Evolutionary conservation across 805 yeast genomes (phyloP).

Genomic region (Komagataella mondaviorum): DNA sequence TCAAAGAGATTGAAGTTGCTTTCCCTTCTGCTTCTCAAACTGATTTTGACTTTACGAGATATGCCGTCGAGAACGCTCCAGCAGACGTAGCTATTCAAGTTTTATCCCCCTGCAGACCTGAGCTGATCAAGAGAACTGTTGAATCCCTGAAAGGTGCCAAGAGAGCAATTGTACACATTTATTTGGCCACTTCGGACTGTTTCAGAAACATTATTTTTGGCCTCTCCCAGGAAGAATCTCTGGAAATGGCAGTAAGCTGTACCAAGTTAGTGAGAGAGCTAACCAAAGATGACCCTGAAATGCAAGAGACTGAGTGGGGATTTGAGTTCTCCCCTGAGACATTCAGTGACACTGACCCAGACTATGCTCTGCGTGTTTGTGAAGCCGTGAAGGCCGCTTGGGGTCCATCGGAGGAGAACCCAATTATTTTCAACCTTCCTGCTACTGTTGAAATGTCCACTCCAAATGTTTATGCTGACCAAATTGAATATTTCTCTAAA

Average conservation of each 20-base stretch:
- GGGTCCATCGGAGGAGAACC: slow-evolving; percentile 66
- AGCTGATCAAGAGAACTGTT: slow-evolving; percentile 57
- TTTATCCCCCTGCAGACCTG: slow-evolving; percentile 66
- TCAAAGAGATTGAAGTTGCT: slow-evolving; percentile 71
- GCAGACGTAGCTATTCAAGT: slow-evolving; percentile 65
- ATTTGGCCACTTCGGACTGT: slow-evolving; percentile 63
- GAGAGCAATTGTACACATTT: slow-evolving; percentile 58
- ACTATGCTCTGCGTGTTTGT: slow-evolving; percentile 63
- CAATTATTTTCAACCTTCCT: slow-evolving; percentile 67
- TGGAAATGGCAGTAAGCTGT: slow-evolving; percentile 57
- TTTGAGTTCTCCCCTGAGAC: slow-evolving; percentile 73
- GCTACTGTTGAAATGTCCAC: slow-evolving; percentile 72
- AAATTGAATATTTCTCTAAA: slow-evolving; percentile 59
- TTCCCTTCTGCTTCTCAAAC: slow-evolving; percentile 78
- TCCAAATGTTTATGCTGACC: slow-evolving; percentile 72
- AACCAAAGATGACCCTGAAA: slow-evolving; percentile 62
- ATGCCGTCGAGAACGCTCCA: slow-evolving; percentile 69
- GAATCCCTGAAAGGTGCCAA: slow-evolving; percentile 65
- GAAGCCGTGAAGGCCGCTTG: slow-evolving; percentile 70
- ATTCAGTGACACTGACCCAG: slow-evolving; percentile 62
- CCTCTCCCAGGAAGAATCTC: slow-evolving; percentile 56
- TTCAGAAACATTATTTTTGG: slow-evolving; percentile 68
- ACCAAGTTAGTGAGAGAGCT: slow-evolving; percentile 52
- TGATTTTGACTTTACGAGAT: slow-evolving; percentile 71
- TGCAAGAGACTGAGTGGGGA: slow-evolving; percentile 52